phyloP scores from a whole-genome alignment of 306 rosid species.

The Inga leiocalycina region DNA sequence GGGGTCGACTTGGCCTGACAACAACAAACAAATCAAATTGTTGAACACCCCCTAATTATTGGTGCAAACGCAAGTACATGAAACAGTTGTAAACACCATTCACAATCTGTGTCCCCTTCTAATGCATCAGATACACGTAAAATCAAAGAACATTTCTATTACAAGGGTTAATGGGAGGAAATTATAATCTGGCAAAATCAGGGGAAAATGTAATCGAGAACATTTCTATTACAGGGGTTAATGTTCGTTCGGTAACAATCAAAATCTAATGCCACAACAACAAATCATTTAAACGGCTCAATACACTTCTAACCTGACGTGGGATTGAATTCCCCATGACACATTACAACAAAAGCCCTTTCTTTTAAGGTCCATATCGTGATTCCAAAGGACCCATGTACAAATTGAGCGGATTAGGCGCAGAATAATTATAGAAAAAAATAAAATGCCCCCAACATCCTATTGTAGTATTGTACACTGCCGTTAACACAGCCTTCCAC shows the following conservation, averaged over 20 bases:
- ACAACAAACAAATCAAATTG: neutral
- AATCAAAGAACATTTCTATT: constrained; percentile 1
- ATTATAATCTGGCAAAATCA: neutral
- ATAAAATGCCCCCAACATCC: constrained; percentile 46
- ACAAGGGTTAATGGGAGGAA: constrained; percentile 14
- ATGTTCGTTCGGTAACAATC: constrained; percentile 34
- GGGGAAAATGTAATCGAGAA: neutral
- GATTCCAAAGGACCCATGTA: constrained; percentile 52
- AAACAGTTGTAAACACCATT: neutral
- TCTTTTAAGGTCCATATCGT: constrained; percentile 48
- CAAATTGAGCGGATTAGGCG: constrained; percentile 47
- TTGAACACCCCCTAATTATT: neutral
- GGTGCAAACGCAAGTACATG: neutral
- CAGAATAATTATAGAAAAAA: constrained; percentile 21
- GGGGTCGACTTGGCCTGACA: neutral
- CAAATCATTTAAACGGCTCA: constrained; percentile 46
- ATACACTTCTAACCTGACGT: constrained; percentile 43
- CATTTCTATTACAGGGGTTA: constrained; percentile 21
- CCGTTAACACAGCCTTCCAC: constrained; percentile 48
- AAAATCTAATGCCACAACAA: constrained; percentile 42
- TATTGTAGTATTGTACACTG: constrained; percentile 26
- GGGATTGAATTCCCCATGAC: constrained; percentile 50
- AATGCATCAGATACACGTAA: neutral
- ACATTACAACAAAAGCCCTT: constrained; percentile 51
- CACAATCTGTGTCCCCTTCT: neutral